Evolutionary conservation across 345 rosid species (phyloP), one percentile per base, ranked within the genome.

Genomic region (Laguncularia racemosa): DNA sequence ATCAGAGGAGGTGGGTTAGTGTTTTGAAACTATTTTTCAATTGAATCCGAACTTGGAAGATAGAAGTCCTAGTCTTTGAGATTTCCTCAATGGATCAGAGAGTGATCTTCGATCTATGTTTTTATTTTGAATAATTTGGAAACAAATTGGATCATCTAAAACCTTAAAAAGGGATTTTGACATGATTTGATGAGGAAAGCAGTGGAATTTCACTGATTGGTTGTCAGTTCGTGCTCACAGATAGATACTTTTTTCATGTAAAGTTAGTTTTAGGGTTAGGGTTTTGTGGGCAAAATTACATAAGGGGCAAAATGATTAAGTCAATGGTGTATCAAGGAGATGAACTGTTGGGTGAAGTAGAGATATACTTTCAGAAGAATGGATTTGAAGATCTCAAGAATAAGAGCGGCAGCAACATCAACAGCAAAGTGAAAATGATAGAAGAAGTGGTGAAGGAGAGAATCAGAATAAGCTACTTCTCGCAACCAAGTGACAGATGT

Each of bases 401-500:
- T 87, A 74, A 49, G 76, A 64, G 48, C 73, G 60, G 61, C 58
- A 55, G 53, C 23, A 46, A 26, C 44, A 52, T 28, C n/a, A 70
- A 54, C 73, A 71, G 62, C 40, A 74, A 65, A 71, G 71, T 58
- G 68, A 71, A 68, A 60, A 44, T 80, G 44, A 71, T 82, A 58
- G 97, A 84, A 58, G 71, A 76, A 70, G 77, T 63, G 40, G 26
- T 76, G 71, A 68, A 77, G 86, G 86, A 73, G 66, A 95, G 80
- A 64, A 78, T 95, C 84, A 83, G 73, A 49, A 81, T 86, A 47
- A 72, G 73, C 61, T 71, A 72, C 73, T 83, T 88, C 69, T 82
- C 97, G 53, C 74, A 67, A 71, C 57, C 86, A 52, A 88, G 99
- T 68, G 95, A 95, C 76, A 95, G 99, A 59, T 90, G 97, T 65